Evolutionary conservation across 2,329 filamentous ascomycete species (phyloP), one percentile per base, ranked within the genome.

Genomic region (Mycocentrospora acerina): DNA sequence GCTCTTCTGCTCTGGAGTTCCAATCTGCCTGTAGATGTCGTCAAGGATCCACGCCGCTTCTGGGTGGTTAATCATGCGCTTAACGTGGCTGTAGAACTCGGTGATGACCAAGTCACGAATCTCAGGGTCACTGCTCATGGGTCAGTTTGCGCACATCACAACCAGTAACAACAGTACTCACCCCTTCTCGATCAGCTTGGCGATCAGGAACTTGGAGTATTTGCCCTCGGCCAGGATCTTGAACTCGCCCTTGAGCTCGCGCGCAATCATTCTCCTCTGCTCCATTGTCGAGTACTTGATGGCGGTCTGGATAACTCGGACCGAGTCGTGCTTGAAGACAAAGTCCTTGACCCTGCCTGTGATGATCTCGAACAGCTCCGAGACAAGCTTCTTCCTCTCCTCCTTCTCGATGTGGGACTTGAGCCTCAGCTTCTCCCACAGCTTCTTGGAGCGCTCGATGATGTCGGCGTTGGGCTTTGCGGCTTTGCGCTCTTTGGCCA

Each of bases 31-130:
- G 73, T 97, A 98, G 53, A 96, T 86, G 67, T 98, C 93, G 67
- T 98, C 94, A 28, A 98, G 75, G 55, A 98, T 97, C 90, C 93
- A 98, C 27, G 89, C 90, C 22, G 88, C 93, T 70, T 98, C 94
- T 1, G 91, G 82, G 69, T 98, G 93, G 67, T 95, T 93, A 67
- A 97, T 96, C 61, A 97, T 75, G 60, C 90, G 88, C 63, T 88
- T 86, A 47, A 97, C 87, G 66, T 91, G 84, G 42, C 93, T 90
- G 67, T 93, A 96, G 71, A 98, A 97, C 67, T 98, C 90, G 29
- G 88, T 85, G 10, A 98, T 83, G 57, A 98, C 88, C 51, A 94
- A 71, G 63, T 95, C 87, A 58, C 90, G 81, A 49, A 94, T 89
- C 68, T 91, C 87, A 27, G 82, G 75, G 62, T 96, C 89, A 46